Conservation (phyloP, 1,139 yeast species). For the Suhomyces guaymorum region DNA sequence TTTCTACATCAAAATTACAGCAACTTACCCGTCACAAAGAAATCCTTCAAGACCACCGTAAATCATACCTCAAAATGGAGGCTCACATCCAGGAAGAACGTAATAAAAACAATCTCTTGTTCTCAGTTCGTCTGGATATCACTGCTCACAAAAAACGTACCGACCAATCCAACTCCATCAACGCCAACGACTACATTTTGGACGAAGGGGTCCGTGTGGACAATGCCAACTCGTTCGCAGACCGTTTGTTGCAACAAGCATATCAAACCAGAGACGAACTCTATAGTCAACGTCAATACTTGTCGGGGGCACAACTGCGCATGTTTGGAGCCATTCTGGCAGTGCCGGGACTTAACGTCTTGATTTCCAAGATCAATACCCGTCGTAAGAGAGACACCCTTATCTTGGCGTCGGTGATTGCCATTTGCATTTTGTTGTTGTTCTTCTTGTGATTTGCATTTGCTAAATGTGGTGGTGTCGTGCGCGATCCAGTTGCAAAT, state of each 20-base stretch:
- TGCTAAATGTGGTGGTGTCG: slow-evolving; percentile 7
- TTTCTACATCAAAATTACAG: slow-evolving; percentile 70
- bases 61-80: slow-evolving; percentile 61
- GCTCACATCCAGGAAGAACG: slow-evolving; percentile 70
- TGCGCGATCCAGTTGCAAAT: slow-evolving; percentile 10
- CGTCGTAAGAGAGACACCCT: slow-evolving; percentile 86
- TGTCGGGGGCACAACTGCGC: slow-evolving; percentile 65
- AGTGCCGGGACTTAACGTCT: slow-evolving; percentile 80
- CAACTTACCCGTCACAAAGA: slow-evolving; percentile 86
- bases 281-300: slow-evolving; percentile 62
- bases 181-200: slow-evolving; percentile 65
- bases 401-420: slow-evolving; percentile 74
- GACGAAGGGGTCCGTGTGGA: slow-evolving; percentile 78
- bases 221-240: slow-evolving; percentile 73
- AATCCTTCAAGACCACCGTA: slow-evolving; percentile 66
- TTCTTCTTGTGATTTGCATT: slow-evolving; percentile 41
- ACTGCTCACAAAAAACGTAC: slow-evolving; percentile 52
- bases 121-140: slow-evolving; percentile 77
- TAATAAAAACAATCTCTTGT: slow-evolving; percentile 68
- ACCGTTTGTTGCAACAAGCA: slow-evolving; percentile 77
- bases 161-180: slow-evolving; percentile 35
- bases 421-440: slow-evolving; percentile 69
- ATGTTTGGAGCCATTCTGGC: slow-evolving; percentile 60
- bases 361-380: slow-evolving; percentile 80
- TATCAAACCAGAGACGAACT: slow-evolving; percentile 87